Evolutionary conservation across 2,329 filamentous ascomycete species (phyloP), one percentile per base, ranked within the genome.

Genomic region (Epichloe gansuensis): DNA sequence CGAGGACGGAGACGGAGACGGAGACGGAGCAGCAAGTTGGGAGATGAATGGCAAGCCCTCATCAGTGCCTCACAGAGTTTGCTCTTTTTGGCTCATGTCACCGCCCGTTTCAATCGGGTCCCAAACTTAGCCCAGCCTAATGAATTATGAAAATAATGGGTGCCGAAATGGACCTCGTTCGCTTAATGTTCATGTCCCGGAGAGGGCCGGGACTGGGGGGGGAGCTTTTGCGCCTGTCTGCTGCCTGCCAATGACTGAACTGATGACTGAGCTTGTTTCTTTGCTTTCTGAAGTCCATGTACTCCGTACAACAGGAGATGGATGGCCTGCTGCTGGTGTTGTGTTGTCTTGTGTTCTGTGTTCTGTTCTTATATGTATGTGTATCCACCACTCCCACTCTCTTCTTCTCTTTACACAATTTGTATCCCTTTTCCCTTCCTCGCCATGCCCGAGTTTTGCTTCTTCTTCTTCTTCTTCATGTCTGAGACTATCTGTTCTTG

Each of bases 281-380:
- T 50, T 51, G 27, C 35, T 38, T 27, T 27, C 25, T 21, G 25
- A 21, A 45, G 39, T 31, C 27, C 25, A 36, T 50, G 27, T 31
- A 31, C 27, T 31, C 27, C 27, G 50, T 35, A n/a, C 27, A 31
- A 47, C 49, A 45, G 43, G 40, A 51, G 51, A 45, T 50, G 39
- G 27, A 45, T 50, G 39, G 27, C 53, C 51, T 56, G 53, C 15
- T 6, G 36, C 12, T 39, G 54, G 8, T 31, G 27, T 21, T 21
- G 17, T 21, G 17, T 21, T 21, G 17, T 21, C 17, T 21, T 21
- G 17, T 21, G 17, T 21, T 21, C 2, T 21, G 17, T 21, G 17
- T 31, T 31, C 27, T 56, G 57, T 58, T 62, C 57, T 60, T 64
- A 66, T 66, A 66, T 63, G 58, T 66, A 65, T 64, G 61, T 61